phyloP scores from a whole-genome alignment of 2,329 filamentous ascomycete species.

The Trichoderma oligosporum region DNA sequence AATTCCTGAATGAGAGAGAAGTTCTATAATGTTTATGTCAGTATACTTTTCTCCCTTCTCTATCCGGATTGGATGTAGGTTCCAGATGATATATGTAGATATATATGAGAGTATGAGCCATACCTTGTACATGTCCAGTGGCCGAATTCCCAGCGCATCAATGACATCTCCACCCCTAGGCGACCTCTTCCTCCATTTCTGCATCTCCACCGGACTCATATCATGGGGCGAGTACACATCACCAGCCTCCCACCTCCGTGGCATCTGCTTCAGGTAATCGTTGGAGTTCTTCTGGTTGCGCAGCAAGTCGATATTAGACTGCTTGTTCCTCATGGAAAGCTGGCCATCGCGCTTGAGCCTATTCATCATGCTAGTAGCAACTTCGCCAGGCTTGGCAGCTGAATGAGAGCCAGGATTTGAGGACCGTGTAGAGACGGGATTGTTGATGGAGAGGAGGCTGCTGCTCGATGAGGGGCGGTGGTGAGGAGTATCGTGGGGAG shows the following conservation, averaged over 20 bases:
- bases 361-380: slow-evolving; percentile 30
- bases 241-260: slow-evolving; percentile 68
- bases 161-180: slow-evolving; percentile 67
- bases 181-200: slow-evolving; percentile 66
- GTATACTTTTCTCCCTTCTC: not conserved
- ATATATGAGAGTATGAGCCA: too few relatives aligned
- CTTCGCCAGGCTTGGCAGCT: slow-evolving; percentile 24
- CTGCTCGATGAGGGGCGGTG: slow-evolving; percentile 23
- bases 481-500: slow-evolving; percentile 25
- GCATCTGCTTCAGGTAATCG: slow-evolving; percentile 60
- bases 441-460: slow-evolving; percentile 26
- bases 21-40: slow-evolving; percentile 56
- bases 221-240: slow-evolving; percentile 92
- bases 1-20: slow-evolving; percentile 89
- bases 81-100: not conserved
- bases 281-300: slow-evolving; percentile 40
- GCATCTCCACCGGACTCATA: slow-evolving; percentile 70
- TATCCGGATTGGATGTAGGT: too few relatives aligned
- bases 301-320: slow-evolving; percentile 37
- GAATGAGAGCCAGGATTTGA: slow-evolving; percentile 14
- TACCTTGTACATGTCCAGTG: slow-evolving; percentile 84
- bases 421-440: not conserved
- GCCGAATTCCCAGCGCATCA: slow-evolving; percentile 74
- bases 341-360: slow-evolving; percentile 26
- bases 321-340: slow-evolving; percentile 28